These are phyloP conservation scores for Xerocomus potaroensis DNA, from an alignment of 768 basidiomycete species.

Conservation along the genomic window DNA sequence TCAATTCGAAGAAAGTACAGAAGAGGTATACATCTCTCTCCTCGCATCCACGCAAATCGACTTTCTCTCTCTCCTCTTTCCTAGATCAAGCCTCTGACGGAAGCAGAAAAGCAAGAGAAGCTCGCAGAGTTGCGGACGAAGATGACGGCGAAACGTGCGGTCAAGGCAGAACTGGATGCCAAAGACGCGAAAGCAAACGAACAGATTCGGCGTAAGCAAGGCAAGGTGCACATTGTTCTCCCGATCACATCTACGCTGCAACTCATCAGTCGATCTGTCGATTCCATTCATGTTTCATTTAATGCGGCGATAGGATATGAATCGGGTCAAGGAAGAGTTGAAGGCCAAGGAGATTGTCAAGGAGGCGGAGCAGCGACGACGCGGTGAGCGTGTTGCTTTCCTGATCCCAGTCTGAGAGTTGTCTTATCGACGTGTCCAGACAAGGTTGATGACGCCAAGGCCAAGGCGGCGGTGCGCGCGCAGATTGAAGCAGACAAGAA, in stretches of 20 bases:
- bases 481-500: conserved; percentile 95
- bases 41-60: no score
- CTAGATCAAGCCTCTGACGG: conserved; percentile 89
- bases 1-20: conserved; percentile 92
- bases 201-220: conserved; percentile 77
- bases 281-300: no score
- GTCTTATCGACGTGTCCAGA: conserved; percentile 42
- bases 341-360: conserved; percentile 76
- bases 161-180: conserved; percentile 67
- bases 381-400: conserved; percentile 44
- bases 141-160: conserved; percentile 75
- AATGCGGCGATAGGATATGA: conserved; percentile 55
- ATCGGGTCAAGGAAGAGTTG: conserved; percentile 69
- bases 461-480: conserved; percentile 81
- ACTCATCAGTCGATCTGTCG: no score
- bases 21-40: conserved; percentile 56
- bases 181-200: conserved; percentile 74
- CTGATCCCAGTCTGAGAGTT: neutral
- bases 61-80: no score
- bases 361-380: conserved; percentile 76
- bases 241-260: no score
- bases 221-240: conserved; percentile 44
- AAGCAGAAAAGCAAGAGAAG: conserved; percentile 85
- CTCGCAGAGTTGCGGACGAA: conserved; percentile 74
- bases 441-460: conserved; percentile 85